Evolutionary conservation across 768 basidiomycete genomes (phyloP), one percentile per base, ranked within the genome.

Genomic region (Calocybe indica): DNA sequence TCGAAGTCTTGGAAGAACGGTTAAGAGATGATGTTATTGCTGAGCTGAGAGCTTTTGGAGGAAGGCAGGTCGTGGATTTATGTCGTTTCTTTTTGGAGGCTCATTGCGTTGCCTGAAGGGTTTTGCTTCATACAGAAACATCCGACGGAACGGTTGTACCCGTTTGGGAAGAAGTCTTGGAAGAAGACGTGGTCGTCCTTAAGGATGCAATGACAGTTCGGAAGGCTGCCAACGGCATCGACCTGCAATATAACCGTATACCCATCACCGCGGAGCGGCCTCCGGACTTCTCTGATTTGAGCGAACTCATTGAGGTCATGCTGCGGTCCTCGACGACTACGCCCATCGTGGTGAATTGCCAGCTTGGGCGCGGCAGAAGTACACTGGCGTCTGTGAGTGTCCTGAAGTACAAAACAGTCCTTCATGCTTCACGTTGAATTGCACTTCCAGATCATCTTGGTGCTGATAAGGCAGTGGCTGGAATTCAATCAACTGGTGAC

Each of bases 301-400:
- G 72, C 52, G 85, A 89, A 51, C 72, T 95, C 22, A 84, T 93
- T 50, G 83, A 88, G 13, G 75, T 93, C 1, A 83, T 88, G 29
- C 71, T 92, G 35, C 74, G 83, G 7, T 80, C 82, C 5, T 77
- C 84, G 6, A 73, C 77, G 14, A 75, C 79, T 35, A 85, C 87
- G 0, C 88, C 88, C 1, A 87, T 98, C 48, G 84, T 99, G 12
- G 78, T 99, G 33, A 99, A 98, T 59, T 96, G 94, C 57, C 96
- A 99, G 59, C 79, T 99, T 10, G 95, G 92, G 4, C 76, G 92
- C 30, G 94, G 95, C 7, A 75, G 96, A 56, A 94, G 92, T 51
- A 95, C 94, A 0, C 67, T 92, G 42, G 84, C 92, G n/a, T 88
- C 93, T 12, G 89, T 88, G 47, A 53, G 83, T 60, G 7, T 35